Conservation (phyloP, 305 asterid species). For the Fraxinus angustifolia region DNA sequence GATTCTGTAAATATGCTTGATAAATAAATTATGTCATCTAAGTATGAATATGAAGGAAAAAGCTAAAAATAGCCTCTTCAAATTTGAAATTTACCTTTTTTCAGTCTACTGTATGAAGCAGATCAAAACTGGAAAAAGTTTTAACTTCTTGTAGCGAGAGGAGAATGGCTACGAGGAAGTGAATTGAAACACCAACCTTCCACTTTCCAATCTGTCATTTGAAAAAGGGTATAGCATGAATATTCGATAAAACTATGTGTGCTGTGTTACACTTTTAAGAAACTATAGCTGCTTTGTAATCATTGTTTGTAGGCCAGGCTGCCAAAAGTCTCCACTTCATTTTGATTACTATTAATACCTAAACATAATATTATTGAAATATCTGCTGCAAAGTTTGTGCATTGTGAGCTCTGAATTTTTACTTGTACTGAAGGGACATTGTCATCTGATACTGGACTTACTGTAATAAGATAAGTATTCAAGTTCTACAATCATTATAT, state of each 20-base stretch:
- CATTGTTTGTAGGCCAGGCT: neutral
- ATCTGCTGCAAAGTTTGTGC: slow-evolving; percentile 14
- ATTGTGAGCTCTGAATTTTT: slow-evolving; percentile 6
- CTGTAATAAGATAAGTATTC: slow-evolving; percentile 1
- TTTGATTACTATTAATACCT: neutral
- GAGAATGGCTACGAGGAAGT: slow-evolving; percentile 14
- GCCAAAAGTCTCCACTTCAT: neutral
- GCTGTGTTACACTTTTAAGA: neutral
- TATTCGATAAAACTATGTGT: neutral
- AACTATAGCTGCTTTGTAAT: neutral
- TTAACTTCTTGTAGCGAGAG: neutral
- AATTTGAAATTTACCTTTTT: slow-evolving; percentile 17
- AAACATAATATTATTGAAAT: neutral
- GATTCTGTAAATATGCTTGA: slow-evolving; percentile 5
- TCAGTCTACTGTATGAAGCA: slow-evolving; percentile 1
- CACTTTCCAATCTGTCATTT: slow-evolving; percentile 4
- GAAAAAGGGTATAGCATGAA: neutral
- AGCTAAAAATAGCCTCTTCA: neutral
- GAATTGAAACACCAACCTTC: neutral
- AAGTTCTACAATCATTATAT: slow-evolving; percentile 7
- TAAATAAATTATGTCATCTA: slow-evolving; percentile 8
- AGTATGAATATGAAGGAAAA: slow-evolving; percentile 11
- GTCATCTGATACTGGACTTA: slow-evolving; percentile 13
- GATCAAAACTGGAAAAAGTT: neutral
- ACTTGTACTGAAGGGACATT: slow-evolving; percentile 22